Evolutionary conservation across 2,329 filamentous ascomycete species (phyloP), one percentile per base, ranked within the genome.

Genomic region (Lachnum nothofagi): DNA sequence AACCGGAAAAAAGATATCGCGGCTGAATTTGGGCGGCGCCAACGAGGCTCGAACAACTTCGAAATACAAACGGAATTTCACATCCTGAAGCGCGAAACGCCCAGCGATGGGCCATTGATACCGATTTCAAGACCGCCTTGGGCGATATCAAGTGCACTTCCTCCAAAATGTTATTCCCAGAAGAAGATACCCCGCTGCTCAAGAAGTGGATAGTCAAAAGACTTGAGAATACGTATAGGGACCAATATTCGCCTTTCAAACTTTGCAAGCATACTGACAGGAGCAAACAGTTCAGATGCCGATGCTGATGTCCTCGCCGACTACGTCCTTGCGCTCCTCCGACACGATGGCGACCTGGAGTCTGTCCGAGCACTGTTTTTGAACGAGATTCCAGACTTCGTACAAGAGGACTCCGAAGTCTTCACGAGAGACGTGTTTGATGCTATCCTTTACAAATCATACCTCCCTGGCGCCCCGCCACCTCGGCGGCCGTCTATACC

Each of bases 251-350:
- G 34, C 12, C 5, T 23, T 12, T 38, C 22, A 31, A 24, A 39
- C n/a, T 22, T 40, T 35, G 20, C 45, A 46, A 45, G 47, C 17
- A 47, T 20, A 51, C 37, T 40, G 17, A 48, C 46, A 45, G n/a
- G 25, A 22, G 42, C 50, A n/a, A 41, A 23, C 54, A 88, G 86
- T 45, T 88, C 85, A 23, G 86, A 91, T 61, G 86, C 86, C 43
- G 88, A 93, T 64, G 79, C 83, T 25, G 87, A 90, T 61, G 86
- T 91, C 4, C 80, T 93, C 3, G 87, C 86, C 40, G 88, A 93
- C 60, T 93, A 91, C 64, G 84, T 91, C n/a, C 75, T 91, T 53
- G 87, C 86, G 5, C 77, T 93, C 17, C 70, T 91, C 39, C 79
- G 80, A 46, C 82, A 86, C 53, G 85, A 89, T 56, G 84, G 83